Base-by-base conservation (phyloP, 192 early-diverging fungal species). In the Jimgerdemannia lactiflua region DNA sequence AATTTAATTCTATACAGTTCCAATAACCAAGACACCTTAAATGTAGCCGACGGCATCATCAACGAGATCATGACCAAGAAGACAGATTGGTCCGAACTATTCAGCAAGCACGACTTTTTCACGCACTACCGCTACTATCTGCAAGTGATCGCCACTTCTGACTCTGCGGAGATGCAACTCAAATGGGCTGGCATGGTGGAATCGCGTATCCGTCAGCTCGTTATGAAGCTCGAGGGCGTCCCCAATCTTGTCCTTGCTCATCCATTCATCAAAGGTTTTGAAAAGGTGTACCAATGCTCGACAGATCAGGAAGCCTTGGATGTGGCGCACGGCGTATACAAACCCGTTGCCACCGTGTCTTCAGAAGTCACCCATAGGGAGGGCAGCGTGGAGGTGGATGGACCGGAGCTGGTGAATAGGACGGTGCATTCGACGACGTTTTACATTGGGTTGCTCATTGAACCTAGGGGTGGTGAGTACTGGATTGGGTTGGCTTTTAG, bases 41-140 rank as follows among this genome's bases (percentile, higher is more conserved):
- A 75, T 83, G 49, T 14, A 59, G 96, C 94, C 1, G 87, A 86
- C 6, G 92, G 91, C 9, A 89, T 96, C 65, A 87, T 89, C 6
- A 91, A 94, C 70, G 86, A 88, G 67, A 92, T 97, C 39, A 89
- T 97, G 87, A 82, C 84, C 29, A 91, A 92, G 29, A 91, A 88
- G 20, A 87, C 82, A 11, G 81, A 84, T 65, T 99, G 98, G 98
- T 77, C 83, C 9, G 91, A 91, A 18, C 82, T 99, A 42, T 97
- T 98, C 87, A 87, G 86, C n/a, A 94, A 96, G 81, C 83, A 91
- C 75, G 90, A 94, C 67, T 98, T 97, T 78, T 99, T 97, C 84
- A 79, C 83, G 64, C 80, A 83, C 9, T 99, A 99, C 87, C 89
- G 87, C 69, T 89, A 93, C 70, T 99, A 99, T 77, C 80, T 99